phyloP scores from a whole-genome alignment of 257 asterid genomes.

The Nicotiana benthamiana region DNA sequence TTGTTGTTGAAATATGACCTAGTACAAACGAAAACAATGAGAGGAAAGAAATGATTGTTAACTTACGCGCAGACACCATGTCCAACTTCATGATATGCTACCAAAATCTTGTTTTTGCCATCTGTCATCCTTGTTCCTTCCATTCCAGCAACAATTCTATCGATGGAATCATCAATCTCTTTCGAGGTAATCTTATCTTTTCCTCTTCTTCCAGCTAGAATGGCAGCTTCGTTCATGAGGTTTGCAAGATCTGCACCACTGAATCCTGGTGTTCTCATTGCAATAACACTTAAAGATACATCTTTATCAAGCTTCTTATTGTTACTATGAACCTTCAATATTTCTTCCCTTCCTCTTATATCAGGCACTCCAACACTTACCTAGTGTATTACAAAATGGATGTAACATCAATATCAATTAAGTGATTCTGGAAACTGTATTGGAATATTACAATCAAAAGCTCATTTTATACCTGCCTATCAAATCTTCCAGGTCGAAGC shows the following conservation, averaged over 20 bases:
- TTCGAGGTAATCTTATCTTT: constrained; percentile 30
- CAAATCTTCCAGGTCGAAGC: constrained; percentile 69
- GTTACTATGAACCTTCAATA: constrained; percentile 44
- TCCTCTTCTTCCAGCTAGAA: constrained; percentile 70
- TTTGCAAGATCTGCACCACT: constrained; percentile 71
- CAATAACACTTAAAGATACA: constrained; percentile 44
- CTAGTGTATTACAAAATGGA: constrained; percentile 15
- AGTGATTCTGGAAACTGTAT: background rate
- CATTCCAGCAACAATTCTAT: constrained; percentile 72
- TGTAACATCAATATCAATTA: background rate
- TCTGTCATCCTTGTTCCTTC: constrained; percentile 71
- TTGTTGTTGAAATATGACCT: background rate
- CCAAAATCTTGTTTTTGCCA: constrained; percentile 60
- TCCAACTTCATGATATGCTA: constrained; percentile 60
- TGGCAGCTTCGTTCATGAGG: constrained; percentile 72
- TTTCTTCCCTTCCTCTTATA: constrained; percentile 57
- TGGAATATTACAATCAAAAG: background rate
- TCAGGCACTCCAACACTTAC: constrained; percentile 57
- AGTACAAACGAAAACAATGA: background rate
- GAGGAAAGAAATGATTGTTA: background rate
- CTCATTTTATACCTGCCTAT: constrained; percentile 38
- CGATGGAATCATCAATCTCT: constrained; percentile 57
- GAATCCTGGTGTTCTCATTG: constrained; percentile 68
- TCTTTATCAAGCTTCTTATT: constrained; percentile 36
- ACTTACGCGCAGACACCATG: constrained; percentile 64